Percentiles rank a stretch among this genome's conserved stretches.
Conservation (phyloP, 805 yeast species). For the Jamesozyma piceae region DNA sequence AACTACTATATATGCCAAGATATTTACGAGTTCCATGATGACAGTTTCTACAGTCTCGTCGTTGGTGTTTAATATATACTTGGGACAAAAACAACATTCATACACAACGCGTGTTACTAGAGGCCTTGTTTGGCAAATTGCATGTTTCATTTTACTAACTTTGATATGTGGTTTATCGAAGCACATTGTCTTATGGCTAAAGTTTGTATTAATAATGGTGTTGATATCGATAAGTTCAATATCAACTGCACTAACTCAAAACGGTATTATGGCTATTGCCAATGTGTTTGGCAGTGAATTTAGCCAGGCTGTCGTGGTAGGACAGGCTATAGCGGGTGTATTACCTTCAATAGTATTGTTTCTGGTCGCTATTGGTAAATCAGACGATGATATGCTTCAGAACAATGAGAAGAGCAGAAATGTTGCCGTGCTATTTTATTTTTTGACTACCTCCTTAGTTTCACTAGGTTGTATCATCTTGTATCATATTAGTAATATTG, state of each 20-base stretch:
- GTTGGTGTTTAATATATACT: conserved; percentile 45
- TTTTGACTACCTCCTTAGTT: conserved; percentile 27
- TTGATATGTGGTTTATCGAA: conserved; percentile 21
- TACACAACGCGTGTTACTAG: conserved; percentile 44
- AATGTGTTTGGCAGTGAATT: conserved; percentile 65
- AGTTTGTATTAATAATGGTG: conserved; percentile 46
- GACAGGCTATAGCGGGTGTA: conserved; percentile 92
- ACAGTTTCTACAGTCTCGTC: conserved; percentile 67
- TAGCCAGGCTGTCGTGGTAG: conserved; percentile 88
- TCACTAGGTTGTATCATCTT: conserved; percentile 19
- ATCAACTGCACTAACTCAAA: conserved; percentile 79
- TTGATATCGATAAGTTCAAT: conserved; percentile 57
- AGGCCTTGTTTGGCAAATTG: conserved; percentile 53
- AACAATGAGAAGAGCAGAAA: conserved; percentile 13
- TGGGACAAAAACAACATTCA: conserved; percentile 58
- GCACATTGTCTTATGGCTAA: conserved; percentile 12
- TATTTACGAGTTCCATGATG: conserved; percentile 82
- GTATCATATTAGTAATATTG: conserved; percentile 21
- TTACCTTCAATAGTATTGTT: conserved; percentile 55
- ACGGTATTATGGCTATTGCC: conserved; percentile 82
- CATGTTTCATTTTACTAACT: conserved; percentile 49
- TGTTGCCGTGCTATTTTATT: conserved; percentile 30
- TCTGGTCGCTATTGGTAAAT: conserved; percentile 37
- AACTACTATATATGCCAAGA: conserved; percentile 42
- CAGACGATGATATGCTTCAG: conserved; percentile 6